Base-by-base conservation (phyloP, 2,329 filamentous ascomycete species). In the Penicillium sp. region DNA sequence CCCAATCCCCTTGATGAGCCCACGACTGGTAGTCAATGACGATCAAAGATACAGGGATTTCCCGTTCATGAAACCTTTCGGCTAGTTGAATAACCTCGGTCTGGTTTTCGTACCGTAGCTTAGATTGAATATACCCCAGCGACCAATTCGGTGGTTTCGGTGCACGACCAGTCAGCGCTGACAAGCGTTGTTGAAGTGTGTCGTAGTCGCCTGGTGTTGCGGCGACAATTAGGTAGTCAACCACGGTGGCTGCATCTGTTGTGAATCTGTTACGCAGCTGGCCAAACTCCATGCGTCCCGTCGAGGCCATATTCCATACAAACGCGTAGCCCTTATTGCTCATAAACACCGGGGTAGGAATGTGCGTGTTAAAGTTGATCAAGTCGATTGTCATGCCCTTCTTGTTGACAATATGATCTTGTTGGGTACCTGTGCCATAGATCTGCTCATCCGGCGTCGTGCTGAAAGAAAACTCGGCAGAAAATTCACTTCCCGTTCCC, bases 11-110 rank as follows among this genome's bases (percentile, higher is more conserved):
- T 61, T 88, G 83, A 6, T 75, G 73, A 3, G 80, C 79, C 85
- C 85, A 87, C 59, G 87, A 84, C 66, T 87, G 87, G 65, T 83
- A 87, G 62, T 88, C 85, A 14, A 83, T 75, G 1, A 88, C 84
- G 21, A 88, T 85, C 6, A 87, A 65, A 58, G 86, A 83, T 8
- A 87, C 77, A 0, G 84, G 84, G n/a, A 88, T 67, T 0, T 79
- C 57, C 1, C 81, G 71, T 21, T 71, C 68, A 45, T 77, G 78
- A 60, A 87, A 83, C 58, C 84, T 80, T 10, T 84, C 67, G 1
- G 84, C 85, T 1, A 87, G 77, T 3, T 71, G 68, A 0, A 87
- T 73, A 0, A 87, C 69, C 60, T 88, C 84, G 3, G 85, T 82
- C 58, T 87, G 84, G 0, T 80, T 87, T 62, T 84, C 81, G 58